Percentiles rank a stretch among this genome's conserved stretches.
phyloP scores from a whole-genome alignment of 495 filamentous ascomycete genomes.

The Aspergillus carlsbadensis region DNA sequence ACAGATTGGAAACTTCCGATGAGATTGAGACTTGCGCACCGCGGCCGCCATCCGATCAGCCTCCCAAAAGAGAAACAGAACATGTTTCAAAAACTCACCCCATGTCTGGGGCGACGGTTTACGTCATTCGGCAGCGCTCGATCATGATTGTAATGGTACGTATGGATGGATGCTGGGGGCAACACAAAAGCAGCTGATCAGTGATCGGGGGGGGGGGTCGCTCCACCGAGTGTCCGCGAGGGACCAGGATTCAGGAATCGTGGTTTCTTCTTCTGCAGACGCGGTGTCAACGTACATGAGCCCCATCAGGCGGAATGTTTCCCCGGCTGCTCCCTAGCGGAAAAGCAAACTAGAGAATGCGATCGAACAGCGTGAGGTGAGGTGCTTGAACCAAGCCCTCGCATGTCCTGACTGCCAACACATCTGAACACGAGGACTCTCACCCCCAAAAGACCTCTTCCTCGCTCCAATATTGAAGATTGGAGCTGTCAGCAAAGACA shows the following conservation, averaged over 20 bases:
- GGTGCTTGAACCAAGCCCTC: not conserved
- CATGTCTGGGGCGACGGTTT: constrained; percentile 1
- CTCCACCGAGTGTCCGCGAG: not conserved
- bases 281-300: constrained; percentile 17
- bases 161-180: constrained; percentile 6
- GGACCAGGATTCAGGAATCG: constrained; percentile 16
- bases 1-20: not conserved
- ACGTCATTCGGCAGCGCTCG: constrained; percentile 4
- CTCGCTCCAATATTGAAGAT: constrained; percentile 2
- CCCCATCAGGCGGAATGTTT: constrained; percentile 21
- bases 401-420: constrained; percentile 4
- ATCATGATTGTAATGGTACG: too few relatives aligned
- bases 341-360: constrained; percentile 1
- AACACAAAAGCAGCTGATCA: not conserved
- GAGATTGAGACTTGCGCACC: not conserved
- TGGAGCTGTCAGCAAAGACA: constrained; percentile 1
- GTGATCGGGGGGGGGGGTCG: not conserved
- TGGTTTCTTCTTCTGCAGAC: constrained; percentile 16
- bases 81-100: not conserved
- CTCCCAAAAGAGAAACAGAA: not conserved
- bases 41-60: constrained; percentile 4
- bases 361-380: not conserved
- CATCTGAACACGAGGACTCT: constrained; percentile 1
- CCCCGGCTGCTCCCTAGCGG: constrained; percentile 14
- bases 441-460: not conserved